A percentile compares a stretch with the other conserved stretches of the same genome.
These are phyloP conservation scores for Phytophthora vignae DNA, from an alignment of 352 stramenopile species.

Conservation along the genomic window DNA sequence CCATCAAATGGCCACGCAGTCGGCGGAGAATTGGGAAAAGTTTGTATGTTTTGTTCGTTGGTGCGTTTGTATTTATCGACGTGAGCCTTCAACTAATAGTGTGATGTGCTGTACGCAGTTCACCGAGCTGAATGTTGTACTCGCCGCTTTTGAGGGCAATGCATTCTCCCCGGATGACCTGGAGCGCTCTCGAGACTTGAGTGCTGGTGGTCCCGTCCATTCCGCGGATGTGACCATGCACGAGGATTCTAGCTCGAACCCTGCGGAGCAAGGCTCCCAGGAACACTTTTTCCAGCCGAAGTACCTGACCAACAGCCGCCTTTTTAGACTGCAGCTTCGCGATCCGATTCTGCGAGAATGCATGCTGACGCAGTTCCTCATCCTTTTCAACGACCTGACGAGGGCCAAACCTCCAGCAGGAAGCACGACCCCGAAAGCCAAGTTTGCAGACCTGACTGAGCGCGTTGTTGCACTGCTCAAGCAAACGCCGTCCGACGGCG, in stretches of 20 bases:
- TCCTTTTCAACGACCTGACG: conserved; percentile 79
- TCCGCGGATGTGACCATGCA: conserved; percentile 31
- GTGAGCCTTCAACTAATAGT: not conserved
- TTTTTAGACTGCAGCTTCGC: conserved; percentile 91
- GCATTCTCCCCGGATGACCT: conserved; percentile 85
- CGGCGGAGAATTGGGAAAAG: conserved; percentile 76
- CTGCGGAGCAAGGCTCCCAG: conserved; percentile 33
- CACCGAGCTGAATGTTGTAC: conserved; percentile 77
- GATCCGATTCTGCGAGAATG: conserved; percentile 91
- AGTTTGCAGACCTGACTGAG: conserved; percentile 67
- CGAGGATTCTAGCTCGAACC: conserved; percentile 19
- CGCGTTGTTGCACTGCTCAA: conserved; percentile 83
- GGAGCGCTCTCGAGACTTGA: conserved; percentile 69
- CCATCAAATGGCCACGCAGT: conserved; percentile 70
- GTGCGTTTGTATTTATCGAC: not conserved
- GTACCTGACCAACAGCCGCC: conserved; percentile 92
- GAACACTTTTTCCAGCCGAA: conserved; percentile 93
- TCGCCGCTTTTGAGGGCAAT: conserved; percentile 87
- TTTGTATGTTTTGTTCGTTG: conserved; percentile 66
- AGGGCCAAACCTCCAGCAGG: conserved; percentile 62
- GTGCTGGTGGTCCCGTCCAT: conserved; percentile 19
- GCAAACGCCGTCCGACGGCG: conserved; percentile 87
- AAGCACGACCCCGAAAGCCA: conserved; percentile 63
- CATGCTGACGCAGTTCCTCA: conserved; percentile 90
- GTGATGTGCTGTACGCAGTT: conserved; percentile 49